Base-by-base conservation (phyloP, 129 eudicot species). In the Cynara cardunculus region DNA sequence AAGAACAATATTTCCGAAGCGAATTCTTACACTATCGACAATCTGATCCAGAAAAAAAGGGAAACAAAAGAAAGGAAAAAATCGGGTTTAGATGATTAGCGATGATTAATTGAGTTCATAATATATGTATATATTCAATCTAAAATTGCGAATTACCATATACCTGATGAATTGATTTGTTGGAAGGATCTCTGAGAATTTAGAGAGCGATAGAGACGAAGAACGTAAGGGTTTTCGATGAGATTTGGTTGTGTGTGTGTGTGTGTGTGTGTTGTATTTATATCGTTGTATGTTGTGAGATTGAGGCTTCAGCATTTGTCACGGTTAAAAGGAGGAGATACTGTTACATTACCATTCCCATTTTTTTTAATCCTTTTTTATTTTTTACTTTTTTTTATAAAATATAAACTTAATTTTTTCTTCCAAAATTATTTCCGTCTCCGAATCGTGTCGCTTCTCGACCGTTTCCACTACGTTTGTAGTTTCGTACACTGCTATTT, bases 181-280 rank as follows among this genome's bases (percentile, higher is more conserved):
- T 34, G 13, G 34, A 72, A 65, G 82, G 84, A 82, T 82, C 85
- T 83, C 73, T 77, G 82, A 83, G 82, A 71, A 83, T 80, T 74
- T 68, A 84, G 84, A 84, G 66, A 74, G 84, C 80, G 84, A 83
- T 79, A 35, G 84, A 80, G 87, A 77, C 85, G 87, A 81, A 73
- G 87, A 68, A 74, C 76, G 80, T 41, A 72, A 81, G 88, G 88
- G 88, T 80, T 83, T 83, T 80, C 74, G 85, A 85, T 85, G 88
- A 85, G 88, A 85, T 85, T 85, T 85, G 88, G 86, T 82, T 80
- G 80, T 85, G 69, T 74, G 77, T 41, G 21, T 73, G 25, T 61
- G 59, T 28, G 25, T 37, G 35, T 59, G 25, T 56, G 46, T 39
- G 27, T 44, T 68, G 79, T 84, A 61, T 77, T 41, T 82, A 75